Evolutionary conservation across 106 monocot genomes (phyloP).

Genomic region (Ottelia alismoides): DNA sequence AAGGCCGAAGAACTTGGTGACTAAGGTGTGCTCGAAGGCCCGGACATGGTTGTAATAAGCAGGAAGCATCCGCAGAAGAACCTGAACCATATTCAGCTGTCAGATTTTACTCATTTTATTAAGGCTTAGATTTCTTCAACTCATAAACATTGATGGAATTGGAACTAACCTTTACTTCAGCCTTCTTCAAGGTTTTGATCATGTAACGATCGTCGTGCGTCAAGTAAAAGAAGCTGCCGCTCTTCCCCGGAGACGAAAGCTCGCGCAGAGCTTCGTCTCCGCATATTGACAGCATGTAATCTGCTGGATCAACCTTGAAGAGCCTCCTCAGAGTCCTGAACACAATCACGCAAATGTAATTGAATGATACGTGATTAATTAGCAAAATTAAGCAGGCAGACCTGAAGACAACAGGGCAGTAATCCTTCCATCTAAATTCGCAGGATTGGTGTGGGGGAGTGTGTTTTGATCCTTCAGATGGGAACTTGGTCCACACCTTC

Average conservation of each 20-base stretch:
- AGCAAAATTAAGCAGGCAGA: no score
- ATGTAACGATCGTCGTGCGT: conserved; percentile 62
- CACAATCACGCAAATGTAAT: no score
- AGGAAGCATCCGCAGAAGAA: conserved; percentile 65
- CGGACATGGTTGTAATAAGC: conserved; percentile 71
- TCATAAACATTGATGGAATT: no score
- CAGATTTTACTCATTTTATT: no score
- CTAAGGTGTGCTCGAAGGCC: conserved; percentile 42
- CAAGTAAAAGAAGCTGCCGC: conserved; percentile 69
- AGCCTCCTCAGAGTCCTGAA: conserved; percentile 48
- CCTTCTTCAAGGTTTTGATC: conserved; percentile 65
- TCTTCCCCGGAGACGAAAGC: conserved; percentile 66
- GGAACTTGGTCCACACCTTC: no score
- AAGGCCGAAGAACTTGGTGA: conserved; percentile 57
- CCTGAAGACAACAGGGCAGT: no score
- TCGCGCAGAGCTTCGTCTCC: conserved; percentile 65
- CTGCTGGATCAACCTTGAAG: conserved; percentile 65
- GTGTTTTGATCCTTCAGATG: no score
- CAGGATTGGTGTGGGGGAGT: no score
- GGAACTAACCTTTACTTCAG: conserved; percentile 66
- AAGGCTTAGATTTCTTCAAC: no score
- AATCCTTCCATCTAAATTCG: no score
- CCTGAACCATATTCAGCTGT: conserved; percentile 22
- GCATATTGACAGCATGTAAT: conserved; percentile 67
- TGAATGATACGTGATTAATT: no score